Conservation (phyloP, 306 rosid species). For the Hylodesmum podocarpum region DNA sequence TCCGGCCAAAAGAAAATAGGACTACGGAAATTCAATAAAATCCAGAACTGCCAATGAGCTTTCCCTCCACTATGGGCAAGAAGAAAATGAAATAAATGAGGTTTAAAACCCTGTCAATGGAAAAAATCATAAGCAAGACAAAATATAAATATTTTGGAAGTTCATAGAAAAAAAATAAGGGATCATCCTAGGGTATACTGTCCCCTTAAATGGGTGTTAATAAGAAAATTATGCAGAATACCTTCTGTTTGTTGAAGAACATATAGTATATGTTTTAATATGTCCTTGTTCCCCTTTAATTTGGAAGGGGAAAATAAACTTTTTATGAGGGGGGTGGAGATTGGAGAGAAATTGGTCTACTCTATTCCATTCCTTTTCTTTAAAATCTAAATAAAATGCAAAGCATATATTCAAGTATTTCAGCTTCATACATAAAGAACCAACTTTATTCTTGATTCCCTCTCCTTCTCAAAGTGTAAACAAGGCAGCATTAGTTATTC, state of each 20-base stretch:
- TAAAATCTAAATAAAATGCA: background rate
- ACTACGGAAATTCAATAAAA: background rate
- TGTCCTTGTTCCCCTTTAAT: background rate
- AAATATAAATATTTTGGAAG: background rate
- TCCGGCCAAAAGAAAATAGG: background rate
- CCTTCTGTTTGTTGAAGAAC: background rate
- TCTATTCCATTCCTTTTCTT: background rate
- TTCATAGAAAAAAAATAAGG: background rate
- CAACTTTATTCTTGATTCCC: conserved; percentile 7
- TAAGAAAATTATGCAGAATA: background rate
- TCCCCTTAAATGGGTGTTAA: conserved; percentile 2
- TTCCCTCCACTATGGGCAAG: background rate
- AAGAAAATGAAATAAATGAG: background rate
- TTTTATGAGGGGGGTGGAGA: background rate
- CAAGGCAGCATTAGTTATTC: background rate
- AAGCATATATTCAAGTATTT: background rate
- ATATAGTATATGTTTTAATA: background rate
- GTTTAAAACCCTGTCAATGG: background rate
- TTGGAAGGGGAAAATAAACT: background rate
- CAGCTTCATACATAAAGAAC: background rate
- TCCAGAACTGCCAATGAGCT: background rate
- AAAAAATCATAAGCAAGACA: background rate
- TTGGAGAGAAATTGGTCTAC: background rate
- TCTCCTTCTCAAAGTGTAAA: conserved; percentile 3
- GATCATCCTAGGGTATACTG: background rate